Evolutionary conservation across 108 stramenopile species (phyloP), one percentile per base, ranked within the genome.

Genomic region (Stephanodiscus triporus): DNA sequence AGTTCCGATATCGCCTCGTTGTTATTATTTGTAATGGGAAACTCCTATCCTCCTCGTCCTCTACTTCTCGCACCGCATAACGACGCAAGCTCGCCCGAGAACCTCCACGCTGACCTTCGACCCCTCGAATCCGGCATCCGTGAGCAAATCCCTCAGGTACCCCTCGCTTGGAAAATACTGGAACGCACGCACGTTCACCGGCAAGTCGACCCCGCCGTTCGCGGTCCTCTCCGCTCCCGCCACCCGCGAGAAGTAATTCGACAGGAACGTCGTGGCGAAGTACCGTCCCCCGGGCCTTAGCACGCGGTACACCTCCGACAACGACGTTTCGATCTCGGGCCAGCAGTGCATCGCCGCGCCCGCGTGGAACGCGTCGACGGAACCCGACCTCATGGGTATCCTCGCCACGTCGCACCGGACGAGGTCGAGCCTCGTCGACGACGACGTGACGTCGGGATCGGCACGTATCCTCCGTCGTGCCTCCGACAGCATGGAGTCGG

Each of bases 291-390:
- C 98, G 9, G 98, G 97, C 68, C 88, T 89, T 71, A 98, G 80
- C 6, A 93, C 94, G 6, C 98, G 90, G 72, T 91, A 75, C 73
- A 96, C 90, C 76, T 98, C 97, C 16, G 78, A 67, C 24, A 91
- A 66, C 0, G 91, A 93, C 9, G 69, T 66, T 45, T 91, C 87
- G 48, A 97, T 81, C 63, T 94, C 89, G 9, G 94, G 95, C 98
- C 98, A 97, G 77, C 98, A 98, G 72, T 98, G 98, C 92, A 98
- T 95, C 22, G 98, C 98, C 1, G 98, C 98, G 5, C 97, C 98
- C 6, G 97, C 98, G 75, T 98, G 97, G 11, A 97, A 72, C 4
- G 85, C 90, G 63, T 92, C 89, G 2, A 98, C 72, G 5, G 88
- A 85, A 23, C 58, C 72, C 13, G 78, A 78, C 70, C 84, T 58